Evolutionary conservation across 2,329 filamentous ascomycete species (phyloP).

Genomic region (Aureobasidium subglaciale): DNA sequence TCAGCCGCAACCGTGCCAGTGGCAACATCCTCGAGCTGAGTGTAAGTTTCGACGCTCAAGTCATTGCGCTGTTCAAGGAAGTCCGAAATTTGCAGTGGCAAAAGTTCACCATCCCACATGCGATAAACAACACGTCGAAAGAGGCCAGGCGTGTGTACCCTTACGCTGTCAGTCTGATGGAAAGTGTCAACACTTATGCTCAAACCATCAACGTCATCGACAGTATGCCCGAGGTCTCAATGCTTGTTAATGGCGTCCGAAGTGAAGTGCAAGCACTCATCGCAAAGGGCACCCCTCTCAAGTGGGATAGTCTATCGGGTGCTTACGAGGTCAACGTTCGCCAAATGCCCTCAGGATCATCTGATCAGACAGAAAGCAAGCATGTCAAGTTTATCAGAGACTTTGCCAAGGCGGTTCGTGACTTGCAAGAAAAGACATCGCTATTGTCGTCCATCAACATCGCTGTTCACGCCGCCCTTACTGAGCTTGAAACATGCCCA

Average conservation of each 20-base stretch:
- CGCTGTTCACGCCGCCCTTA: slow-evolving; percentile 72
- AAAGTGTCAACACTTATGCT: slow-evolving; percentile 88
- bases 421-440: slow-evolving; percentile 80
- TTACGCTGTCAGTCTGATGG: slow-evolving; percentile 96
- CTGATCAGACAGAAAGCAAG: slow-evolving; percentile 67
- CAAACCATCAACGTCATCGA: slow-evolving; percentile 81
- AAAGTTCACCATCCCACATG: slow-evolving; percentile 87
- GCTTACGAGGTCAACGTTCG: slow-evolving; percentile 86
- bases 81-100: slow-evolving; percentile 94
- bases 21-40: slow-evolving; percentile 81
- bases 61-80: slow-evolving; percentile 98
- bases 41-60: slow-evolving; percentile 95
- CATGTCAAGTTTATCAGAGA: slow-evolving; percentile 96
- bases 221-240: slow-evolving; percentile 78
- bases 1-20: slow-evolving; percentile 79
- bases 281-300: slow-evolving; percentile 76
- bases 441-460: slow-evolving; percentile 71
- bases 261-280: slow-evolving; percentile 83
- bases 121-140: slow-evolving; percentile 91
- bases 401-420: slow-evolving; percentile 78
- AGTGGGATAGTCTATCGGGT: slow-evolving; percentile 98
- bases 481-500: slow-evolving; percentile 74
- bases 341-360: slow-evolving; percentile 50
- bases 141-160: slow-evolving; percentile 98
- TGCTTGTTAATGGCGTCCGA: slow-evolving; percentile 82